These are phyloP conservation scores for Barnettozyma wickerhamii DNA, from an alignment of 805 yeast species.

Conservation along the genomic window DNA sequence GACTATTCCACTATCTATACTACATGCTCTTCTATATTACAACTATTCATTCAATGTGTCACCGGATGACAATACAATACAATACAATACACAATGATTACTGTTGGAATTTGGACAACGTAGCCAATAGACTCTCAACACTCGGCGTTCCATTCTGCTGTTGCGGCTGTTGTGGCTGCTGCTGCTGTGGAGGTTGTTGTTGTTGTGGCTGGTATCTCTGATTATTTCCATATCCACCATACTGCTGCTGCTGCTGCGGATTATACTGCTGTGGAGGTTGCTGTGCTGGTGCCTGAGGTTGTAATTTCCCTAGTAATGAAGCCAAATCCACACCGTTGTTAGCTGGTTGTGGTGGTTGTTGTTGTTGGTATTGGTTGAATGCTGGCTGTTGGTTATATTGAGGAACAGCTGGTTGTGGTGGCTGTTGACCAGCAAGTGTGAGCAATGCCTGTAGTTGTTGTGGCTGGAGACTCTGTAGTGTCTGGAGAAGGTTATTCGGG, in stretches of 20 bases:
- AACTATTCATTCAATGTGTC: background rate
- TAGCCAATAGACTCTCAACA: conserved; percentile 33
- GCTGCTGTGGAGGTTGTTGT: conserved; percentile 20
- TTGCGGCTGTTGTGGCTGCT: conserved; percentile 14
- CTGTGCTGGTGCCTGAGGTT: conserved; percentile 2
- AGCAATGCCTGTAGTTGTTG: conserved; percentile 12
- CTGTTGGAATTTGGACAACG: conserved; percentile 33
- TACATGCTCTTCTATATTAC: too few relatives aligned
- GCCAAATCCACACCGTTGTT: conserved; percentile 7
- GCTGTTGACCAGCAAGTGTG: conserved; percentile 10
- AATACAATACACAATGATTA: background rate
- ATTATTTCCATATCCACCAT: conserved; percentile 1
- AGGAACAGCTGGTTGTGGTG: conserved; percentile 5
- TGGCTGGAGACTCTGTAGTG: conserved; percentile 12
- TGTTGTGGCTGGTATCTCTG: conserved; percentile 16
- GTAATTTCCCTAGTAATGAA: conserved; percentile 10
- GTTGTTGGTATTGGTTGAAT: conserved; percentile 6
- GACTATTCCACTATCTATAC: too few relatives aligned
- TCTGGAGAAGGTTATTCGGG: conserved; percentile 6
- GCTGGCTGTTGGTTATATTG: conserved; percentile 10
- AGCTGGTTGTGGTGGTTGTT: conserved; percentile 8
- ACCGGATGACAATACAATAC: background rate
- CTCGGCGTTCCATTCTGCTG: conserved; percentile 26
- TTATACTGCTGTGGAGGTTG: conserved; percentile 4
- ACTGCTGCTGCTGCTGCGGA: conserved; percentile 10